Conservation (phyloP, 805 yeast species). For the Candida sonorensis region DNA sequence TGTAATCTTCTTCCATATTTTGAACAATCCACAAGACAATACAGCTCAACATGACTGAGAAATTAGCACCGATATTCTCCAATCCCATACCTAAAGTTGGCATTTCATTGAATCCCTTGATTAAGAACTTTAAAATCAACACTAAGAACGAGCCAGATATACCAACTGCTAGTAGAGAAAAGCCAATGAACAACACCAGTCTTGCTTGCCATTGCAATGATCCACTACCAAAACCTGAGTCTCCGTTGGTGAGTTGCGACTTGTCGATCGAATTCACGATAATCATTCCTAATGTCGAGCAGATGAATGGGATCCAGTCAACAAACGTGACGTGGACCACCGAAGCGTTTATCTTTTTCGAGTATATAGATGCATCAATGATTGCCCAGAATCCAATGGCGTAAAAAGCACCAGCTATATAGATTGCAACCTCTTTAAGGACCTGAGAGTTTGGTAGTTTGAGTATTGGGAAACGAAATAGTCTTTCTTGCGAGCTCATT, state of each 20-base stretch:
- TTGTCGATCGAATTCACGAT: slow-evolving; percentile 72
- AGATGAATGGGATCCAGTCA: slow-evolving; percentile 93
- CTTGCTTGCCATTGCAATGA: slow-evolving; percentile 90
- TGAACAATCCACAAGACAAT: slow-evolving; percentile 89
- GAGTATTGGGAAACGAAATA: slow-evolving; percentile 60
- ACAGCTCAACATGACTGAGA: slow-evolving; percentile 81
- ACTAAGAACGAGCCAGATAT: slow-evolving; percentile 89
- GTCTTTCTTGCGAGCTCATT: slow-evolving; percentile 31
- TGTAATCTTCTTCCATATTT: slow-evolving; percentile 92
- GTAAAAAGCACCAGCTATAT: slow-evolving; percentile 68
- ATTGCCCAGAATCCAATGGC: slow-evolving; percentile 87
- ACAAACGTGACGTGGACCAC: slow-evolving; percentile 81
- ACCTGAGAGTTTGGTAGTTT: slow-evolving; percentile 65
- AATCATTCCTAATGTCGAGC: slow-evolving; percentile 85
- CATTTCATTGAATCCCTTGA: slow-evolving; percentile 64
- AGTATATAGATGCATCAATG: slow-evolving; percentile 82
- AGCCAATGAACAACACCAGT: slow-evolving; percentile 83
- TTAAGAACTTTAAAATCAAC: slow-evolving; percentile 72
- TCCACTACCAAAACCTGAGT: slow-evolving; percentile 20
- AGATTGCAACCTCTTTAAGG: slow-evolving; percentile 68
- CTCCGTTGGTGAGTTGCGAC: slow-evolving; percentile 32
- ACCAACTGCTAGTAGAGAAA: slow-evolving; percentile 89
- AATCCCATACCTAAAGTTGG: slow-evolving; percentile 95
- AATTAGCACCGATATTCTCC: slow-evolving; percentile 75
- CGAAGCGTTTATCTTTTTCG: slow-evolving; percentile 80